Conservation (phyloP, 2,329 filamentous ascomycete species). For the Ramularia endophylla region DNA sequence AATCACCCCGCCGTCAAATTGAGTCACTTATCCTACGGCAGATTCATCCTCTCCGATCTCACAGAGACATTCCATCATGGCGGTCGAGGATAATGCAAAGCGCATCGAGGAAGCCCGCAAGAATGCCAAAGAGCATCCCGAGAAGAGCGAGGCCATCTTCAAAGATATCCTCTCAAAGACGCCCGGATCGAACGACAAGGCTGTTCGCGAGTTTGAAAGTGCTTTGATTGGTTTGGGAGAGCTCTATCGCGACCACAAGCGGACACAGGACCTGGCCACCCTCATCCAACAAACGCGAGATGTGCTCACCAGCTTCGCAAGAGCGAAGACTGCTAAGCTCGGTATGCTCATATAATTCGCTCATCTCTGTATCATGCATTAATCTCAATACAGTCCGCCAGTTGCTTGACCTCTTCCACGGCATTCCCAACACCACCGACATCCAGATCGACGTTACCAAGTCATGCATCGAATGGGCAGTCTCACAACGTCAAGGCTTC, state of each 20-base stretch:
- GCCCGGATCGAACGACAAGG: slow-evolving; percentile 73
- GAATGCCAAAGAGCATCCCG: slow-evolving; percentile 70
- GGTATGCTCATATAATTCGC: slow-evolving; percentile 53
- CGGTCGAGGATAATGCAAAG: slow-evolving; percentile 48
- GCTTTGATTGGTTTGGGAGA: slow-evolving; percentile 84
- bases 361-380: background rate
- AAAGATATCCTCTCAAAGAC: slow-evolving; percentile 83
- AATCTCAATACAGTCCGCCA: slow-evolving; percentile 61
- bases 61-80: slow-evolving; percentile 34
- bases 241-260: slow-evolving; percentile 86
- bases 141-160: slow-evolving; percentile 81
- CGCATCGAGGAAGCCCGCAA: slow-evolving; percentile 86
- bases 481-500: slow-evolving; percentile 89
- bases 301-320: slow-evolving; percentile 91
- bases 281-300: slow-evolving; percentile 86
- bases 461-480: slow-evolving; percentile 99
- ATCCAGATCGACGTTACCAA: slow-evolving; percentile 93
- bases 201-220: slow-evolving; percentile 84
- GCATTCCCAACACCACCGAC: slow-evolving; percentile 91
- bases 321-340: slow-evolving; percentile 97
- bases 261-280: slow-evolving; percentile 74
- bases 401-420: slow-evolving; percentile 88
- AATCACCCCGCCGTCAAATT: too few relatives aligned
- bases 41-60: background rate
- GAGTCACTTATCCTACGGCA: background rate